phyloP scores from a whole-genome alignment of 164 flowering plant genomes.

The Kingdonia uniflora region DNA sequence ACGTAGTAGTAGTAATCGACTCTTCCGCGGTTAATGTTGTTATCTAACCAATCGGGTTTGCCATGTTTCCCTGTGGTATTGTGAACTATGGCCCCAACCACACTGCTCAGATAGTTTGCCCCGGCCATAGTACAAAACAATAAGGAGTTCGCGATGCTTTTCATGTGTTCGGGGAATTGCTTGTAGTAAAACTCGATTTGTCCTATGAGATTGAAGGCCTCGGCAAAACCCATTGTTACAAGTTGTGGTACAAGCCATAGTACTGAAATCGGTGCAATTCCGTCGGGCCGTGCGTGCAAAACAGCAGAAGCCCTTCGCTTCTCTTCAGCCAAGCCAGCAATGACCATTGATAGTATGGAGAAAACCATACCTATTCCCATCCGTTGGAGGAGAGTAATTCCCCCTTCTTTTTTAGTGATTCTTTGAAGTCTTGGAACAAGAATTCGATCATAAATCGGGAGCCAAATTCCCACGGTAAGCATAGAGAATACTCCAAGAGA shows the following conservation, averaged over 20 bases:
- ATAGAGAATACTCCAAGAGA: slow-evolving; percentile 39
- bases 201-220: slow-evolving; percentile 62
- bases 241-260: slow-evolving; percentile 80
- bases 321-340: slow-evolving; percentile 39
- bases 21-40: slow-evolving; percentile 41
- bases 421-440: slow-evolving; percentile 40
- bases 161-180: slow-evolving; percentile 74
- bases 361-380: slow-evolving; percentile 57
- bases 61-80: slow-evolving; percentile 23
- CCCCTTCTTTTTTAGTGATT: slow-evolving; percentile 43
- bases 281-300: slow-evolving; percentile 12
- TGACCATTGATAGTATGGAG: slow-evolving; percentile 48
- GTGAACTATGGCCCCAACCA: slow-evolving; percentile 45
- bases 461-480: slow-evolving; percentile 45
- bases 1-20: slow-evolving; percentile 55
- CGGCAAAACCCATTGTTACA: slow-evolving; percentile 49
- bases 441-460: slow-evolving; percentile 55
- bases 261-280: slow-evolving; percentile 27
- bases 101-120: slow-evolving; percentile 46
- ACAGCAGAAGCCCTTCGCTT: slow-evolving; percentile 32
- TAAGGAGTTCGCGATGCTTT: slow-evolving; percentile 51
- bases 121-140: slow-evolving; percentile 36
- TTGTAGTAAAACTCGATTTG: slow-evolving; percentile 70
- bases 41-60: slow-evolving; percentile 46
- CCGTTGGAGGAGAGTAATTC: slow-evolving; percentile 59